Percentiles rank a stretch among this genome's conserved stretches.
These are phyloP conservation scores for Creolimax fragrantissima DNA, from an alignment of 78 protist genomes.

Conservation along the genomic window DNA sequence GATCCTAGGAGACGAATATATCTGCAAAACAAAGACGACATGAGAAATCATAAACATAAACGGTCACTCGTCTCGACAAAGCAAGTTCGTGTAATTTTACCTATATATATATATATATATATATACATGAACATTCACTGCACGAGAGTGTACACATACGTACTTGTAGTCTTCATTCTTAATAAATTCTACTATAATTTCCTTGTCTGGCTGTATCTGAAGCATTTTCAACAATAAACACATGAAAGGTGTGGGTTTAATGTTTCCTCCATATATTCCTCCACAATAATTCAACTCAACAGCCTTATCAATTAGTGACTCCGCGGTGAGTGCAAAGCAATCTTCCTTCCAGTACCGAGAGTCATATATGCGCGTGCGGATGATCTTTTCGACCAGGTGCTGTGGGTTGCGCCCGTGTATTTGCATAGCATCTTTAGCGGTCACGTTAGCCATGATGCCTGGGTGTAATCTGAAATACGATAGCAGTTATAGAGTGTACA, in stretches of 20 bases:
- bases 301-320: constrained; percentile 83
- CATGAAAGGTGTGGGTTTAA: constrained; percentile 80
- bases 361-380: constrained; percentile 65
- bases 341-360: constrained; percentile 90
- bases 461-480: no score
- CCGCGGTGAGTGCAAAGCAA: constrained; percentile 86
- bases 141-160: neutral
- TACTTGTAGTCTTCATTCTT: constrained; percentile 75
- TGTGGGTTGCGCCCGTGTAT: constrained; percentile 48
- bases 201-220: constrained; percentile 82
- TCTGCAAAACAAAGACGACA: neutral
- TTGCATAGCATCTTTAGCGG: neutral
- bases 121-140: neutral
- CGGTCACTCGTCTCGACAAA: neutral
- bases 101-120: neutral
- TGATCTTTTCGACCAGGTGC: constrained; percentile 78
- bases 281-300: constrained; percentile 70
- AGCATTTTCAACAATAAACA: constrained; percentile 82
- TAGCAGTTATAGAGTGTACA: no score
- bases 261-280: constrained; percentile 79
- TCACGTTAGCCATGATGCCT: constrained; percentile 11
- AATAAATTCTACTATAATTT: constrained; percentile 80
- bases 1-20: constrained; percentile 86
- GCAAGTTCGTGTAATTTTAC: neutral
- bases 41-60: neutral